Percentiles rank a stretch among this genome's conserved stretches.
Conservation (phyloP, 2,329 filamentous ascomycete species). For the Aspergillus unguis region DNA sequence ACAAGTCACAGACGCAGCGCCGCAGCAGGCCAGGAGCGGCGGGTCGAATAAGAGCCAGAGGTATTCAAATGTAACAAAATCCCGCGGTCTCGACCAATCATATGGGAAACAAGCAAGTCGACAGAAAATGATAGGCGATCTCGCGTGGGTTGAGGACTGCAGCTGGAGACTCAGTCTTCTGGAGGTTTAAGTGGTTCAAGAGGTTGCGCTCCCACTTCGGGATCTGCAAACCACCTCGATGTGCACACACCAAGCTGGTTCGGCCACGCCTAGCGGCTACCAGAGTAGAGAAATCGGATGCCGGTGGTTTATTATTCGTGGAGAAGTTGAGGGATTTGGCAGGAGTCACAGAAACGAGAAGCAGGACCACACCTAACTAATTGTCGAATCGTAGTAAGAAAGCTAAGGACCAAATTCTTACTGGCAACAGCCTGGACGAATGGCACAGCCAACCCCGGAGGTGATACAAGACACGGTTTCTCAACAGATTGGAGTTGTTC, state of each 20-base stretch:
- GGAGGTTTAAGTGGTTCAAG: conserved; percentile 5
- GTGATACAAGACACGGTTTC: conserved; percentile 10
- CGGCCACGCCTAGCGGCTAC: conserved; percentile 9
- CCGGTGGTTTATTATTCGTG: conserved; percentile 7
- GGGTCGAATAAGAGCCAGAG: background rate
- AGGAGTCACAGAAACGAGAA: background rate
- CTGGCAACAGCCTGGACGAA: conserved; percentile 5
- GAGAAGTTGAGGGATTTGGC: conserved; percentile 3
- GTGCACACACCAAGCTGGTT: conserved; percentile 6
- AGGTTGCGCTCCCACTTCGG: conserved; percentile 8
- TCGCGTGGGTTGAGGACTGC: background rate
- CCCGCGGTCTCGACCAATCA: background rate
- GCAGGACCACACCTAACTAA: background rate
- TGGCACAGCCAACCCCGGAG: conserved; percentile 1
- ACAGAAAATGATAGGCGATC: background rate
- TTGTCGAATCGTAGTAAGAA: conserved; percentile 10
- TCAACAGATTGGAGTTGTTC: background rate
- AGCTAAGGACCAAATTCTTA: conserved; percentile 3
- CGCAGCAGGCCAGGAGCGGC: background rate
- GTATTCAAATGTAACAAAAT: background rate
- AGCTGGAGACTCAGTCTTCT: conserved; percentile 6
- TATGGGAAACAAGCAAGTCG: background rate
- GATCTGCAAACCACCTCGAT: conserved; percentile 17
- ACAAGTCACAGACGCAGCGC: conserved; percentile 8
- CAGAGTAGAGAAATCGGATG: background rate